Conservation (phyloP, 768 basidiomycete species). For the Lanmaoa pseudosensibilis region DNA sequence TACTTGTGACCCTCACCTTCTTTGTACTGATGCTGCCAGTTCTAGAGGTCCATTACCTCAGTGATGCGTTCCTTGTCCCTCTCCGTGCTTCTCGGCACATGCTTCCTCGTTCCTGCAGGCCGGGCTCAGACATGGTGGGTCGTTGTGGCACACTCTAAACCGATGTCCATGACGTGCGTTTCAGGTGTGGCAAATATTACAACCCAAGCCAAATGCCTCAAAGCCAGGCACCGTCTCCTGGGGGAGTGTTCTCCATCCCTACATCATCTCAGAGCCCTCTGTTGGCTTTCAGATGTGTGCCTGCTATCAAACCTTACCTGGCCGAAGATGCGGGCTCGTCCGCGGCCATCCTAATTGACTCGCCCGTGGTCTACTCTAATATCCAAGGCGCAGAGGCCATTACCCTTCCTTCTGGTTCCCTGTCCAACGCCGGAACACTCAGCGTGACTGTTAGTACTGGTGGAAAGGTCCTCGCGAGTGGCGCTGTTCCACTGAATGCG, state of each 20-base stretch:
- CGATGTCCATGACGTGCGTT: background rate
- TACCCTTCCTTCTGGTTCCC: slow-evolving; percentile 29
- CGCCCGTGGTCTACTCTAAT: slow-evolving; percentile 46
- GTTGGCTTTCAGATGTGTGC: slow-evolving; percentile 57
- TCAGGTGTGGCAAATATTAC: slow-evolving; percentile 53
- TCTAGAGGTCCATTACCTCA: background rate
- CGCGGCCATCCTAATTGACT: slow-evolving; percentile 52
- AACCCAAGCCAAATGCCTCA: slow-evolving; percentile 40
- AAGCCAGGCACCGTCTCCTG: slow-evolving; percentile 42
- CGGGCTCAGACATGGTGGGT: slow-evolving; percentile 33
- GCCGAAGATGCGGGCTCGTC: slow-evolving; percentile 47
- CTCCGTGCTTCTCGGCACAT: slow-evolving; percentile 12
- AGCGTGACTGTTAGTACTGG: slow-evolving; percentile 45
- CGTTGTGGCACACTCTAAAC: background rate
- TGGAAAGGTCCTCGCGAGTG: slow-evolving; percentile 45
- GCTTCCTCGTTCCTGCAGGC: slow-evolving; percentile 13
- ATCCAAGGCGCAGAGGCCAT: slow-evolving; percentile 48
- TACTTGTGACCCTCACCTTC: background rate
- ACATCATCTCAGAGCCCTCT: slow-evolving; percentile 40
- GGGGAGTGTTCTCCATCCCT: slow-evolving; percentile 47
- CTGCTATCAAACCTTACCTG: slow-evolving; percentile 58
- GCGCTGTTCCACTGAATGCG: slow-evolving; percentile 50
- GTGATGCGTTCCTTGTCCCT: slow-evolving; percentile 11
- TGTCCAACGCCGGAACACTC: slow-evolving; percentile 31
- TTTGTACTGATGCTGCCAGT: background rate